Percentiles rank a stretch among this genome's conserved stretches.
Conservation (phyloP, 371 early-diverging fungal species). For the Syncephalastrum contaminatum region DNA sequence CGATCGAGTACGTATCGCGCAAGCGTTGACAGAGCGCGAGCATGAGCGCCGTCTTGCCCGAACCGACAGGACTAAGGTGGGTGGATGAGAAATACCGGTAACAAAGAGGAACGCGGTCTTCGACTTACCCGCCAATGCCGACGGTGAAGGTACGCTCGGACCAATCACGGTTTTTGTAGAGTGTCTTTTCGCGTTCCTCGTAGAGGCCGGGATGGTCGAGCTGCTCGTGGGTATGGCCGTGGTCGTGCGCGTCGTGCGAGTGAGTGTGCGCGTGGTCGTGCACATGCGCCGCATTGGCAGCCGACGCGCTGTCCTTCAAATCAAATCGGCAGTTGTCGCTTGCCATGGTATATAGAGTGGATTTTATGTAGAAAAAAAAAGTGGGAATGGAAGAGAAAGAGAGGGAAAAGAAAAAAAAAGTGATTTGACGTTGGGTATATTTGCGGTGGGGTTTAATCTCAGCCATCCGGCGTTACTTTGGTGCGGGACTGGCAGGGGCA, state of each 20-base stretch:
- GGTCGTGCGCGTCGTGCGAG: slow-evolving; percentile 42
- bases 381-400: slow-evolving; percentile 8
- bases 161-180: slow-evolving; percentile 79
- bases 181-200: slow-evolving; percentile 73
- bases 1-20: slow-evolving; percentile 77
- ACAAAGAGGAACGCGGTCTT: too few relatives aligned
- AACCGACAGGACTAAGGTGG: slow-evolving; percentile 80
- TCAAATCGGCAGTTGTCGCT: slow-evolving; percentile 35
- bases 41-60: slow-evolving; percentile 95
- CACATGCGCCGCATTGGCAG: slow-evolving; percentile 18
- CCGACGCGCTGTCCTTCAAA: slow-evolving; percentile 18
- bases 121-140: slow-evolving; percentile 89
- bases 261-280: slow-evolving; percentile 41
- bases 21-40: slow-evolving; percentile 83
- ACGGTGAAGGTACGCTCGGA: slow-evolving; percentile 91
- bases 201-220: slow-evolving; percentile 87
- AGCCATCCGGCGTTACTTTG: too few relatives aligned
- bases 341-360: slow-evolving; percentile 11
- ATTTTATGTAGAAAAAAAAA: not conserved
- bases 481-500: too few relatives aligned
- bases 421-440: too few relatives aligned
- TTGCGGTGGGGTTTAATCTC: too few relatives aligned
- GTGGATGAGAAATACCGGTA: not conserved
- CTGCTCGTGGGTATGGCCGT: slow-evolving; percentile 78
- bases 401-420: slow-evolving; percentile 5